Conservation (phyloP, 2,329 filamentous ascomycete species). For the Emergomyces pasteurianus region DNA sequence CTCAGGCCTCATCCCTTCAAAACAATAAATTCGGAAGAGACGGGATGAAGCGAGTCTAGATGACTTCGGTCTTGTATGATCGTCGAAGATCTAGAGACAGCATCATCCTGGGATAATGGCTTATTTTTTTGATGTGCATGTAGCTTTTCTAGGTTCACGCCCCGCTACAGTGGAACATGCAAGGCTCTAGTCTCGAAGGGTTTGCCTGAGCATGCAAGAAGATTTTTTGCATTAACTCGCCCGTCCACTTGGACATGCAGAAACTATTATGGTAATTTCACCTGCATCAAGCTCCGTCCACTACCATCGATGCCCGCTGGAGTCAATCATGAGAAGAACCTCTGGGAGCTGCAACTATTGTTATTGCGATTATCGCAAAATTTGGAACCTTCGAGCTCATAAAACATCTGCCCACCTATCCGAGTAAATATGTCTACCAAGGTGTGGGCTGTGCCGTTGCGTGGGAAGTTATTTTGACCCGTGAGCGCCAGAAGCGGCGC, state of each 20-base stretch:
- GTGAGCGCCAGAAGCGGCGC: neutral
- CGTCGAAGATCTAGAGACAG: neutral
- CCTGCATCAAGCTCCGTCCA: constrained; percentile 1
- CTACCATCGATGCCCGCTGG: neutral
- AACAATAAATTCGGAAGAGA: neutral
- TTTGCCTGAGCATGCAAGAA: constrained; percentile 1
- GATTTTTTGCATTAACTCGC: neutral
- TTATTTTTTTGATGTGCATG: neutral
- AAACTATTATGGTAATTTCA: neutral
- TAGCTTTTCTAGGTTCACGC: neutral
- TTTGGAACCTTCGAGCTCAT: neutral
- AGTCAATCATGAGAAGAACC: neutral
- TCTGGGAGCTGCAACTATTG: neutral
- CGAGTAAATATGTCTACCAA: neutral
- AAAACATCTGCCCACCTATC: neutral
- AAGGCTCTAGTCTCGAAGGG: neutral
- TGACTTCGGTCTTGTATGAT: neutral
- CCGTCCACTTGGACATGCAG: constrained; percentile 1
- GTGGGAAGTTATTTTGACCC: neutral
- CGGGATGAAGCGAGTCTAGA: neutral
- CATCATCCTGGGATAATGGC: neutral
- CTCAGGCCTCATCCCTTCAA: neutral
- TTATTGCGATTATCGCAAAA: neutral
- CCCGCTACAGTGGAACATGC: neutral
- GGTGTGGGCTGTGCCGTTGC: neutral